Percentiles rank a stretch among this genome's conserved stretches.
phyloP scores from a whole-genome alignment of 1,284 basidiomycete genomes.

The Cutaneotrichosporon cavernicola region DNA sequence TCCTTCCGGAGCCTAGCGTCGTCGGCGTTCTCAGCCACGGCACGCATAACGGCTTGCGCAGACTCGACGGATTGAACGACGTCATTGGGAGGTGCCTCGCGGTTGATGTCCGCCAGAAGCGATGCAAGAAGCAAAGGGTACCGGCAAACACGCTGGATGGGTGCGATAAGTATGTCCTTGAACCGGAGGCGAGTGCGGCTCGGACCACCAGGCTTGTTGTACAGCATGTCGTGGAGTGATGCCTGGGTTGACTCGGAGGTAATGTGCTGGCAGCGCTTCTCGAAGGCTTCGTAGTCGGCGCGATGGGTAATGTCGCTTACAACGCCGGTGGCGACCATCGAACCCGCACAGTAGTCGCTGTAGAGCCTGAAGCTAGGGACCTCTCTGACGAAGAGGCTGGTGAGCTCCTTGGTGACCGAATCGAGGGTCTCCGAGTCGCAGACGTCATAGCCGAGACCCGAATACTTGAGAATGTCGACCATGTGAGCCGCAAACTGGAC shows the following conservation, averaged over 20 bases:
- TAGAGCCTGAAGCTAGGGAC: conserved; percentile 73
- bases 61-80: conserved; percentile 35
- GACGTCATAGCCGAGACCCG: conserved; percentile 56
- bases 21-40: conserved; percentile 60
- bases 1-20: conserved; percentile 61
- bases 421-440: conserved; percentile 45
- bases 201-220: conserved; percentile 32
- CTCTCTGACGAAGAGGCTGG: conserved; percentile 65
- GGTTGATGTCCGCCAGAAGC: conserved; percentile 55
- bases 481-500: conserved; percentile 59
- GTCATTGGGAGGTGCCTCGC: conserved; percentile 26
- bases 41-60: conserved; percentile 58
- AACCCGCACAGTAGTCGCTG: conserved; percentile 77
- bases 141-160: conserved; percentile 83
- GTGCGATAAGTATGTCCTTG: conserved; percentile 83
- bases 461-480: conserved; percentile 59
- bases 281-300: conserved; percentile 75
- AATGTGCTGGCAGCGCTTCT: conserved; percentile 65
- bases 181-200: conserved; percentile 55
- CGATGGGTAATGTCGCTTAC: conserved; percentile 62
- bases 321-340: conserved; percentile 72
- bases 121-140: conserved; percentile 84
- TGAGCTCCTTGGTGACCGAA: conserved; percentile 60
- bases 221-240: conserved; percentile 41
- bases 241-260: conserved; percentile 52